These are phyloP conservation scores for Sporothrix sp. DNA, from an alignment of 2,329 filamentous ascomycete species.

Conservation along the genomic window DNA sequence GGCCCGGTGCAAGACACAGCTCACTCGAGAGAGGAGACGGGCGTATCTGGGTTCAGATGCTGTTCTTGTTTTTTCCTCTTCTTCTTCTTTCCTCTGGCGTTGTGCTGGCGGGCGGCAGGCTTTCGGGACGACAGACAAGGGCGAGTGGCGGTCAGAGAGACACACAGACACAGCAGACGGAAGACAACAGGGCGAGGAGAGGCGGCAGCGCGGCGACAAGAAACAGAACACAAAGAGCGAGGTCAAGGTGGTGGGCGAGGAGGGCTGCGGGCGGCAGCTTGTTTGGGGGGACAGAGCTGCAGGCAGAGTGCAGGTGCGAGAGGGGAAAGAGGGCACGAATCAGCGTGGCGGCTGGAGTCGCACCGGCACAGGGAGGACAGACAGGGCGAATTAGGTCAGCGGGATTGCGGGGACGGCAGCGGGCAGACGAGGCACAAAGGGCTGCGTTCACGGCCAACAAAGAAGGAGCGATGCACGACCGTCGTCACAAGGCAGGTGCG, in stretches of 20 bases:
- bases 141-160: background rate
- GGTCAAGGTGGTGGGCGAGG: background rate
- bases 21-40: background rate
- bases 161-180: background rate
- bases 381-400: slow-evolving; percentile 1
- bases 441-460: background rate
- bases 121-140: too few relatives aligned
- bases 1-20: background rate
- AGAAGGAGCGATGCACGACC: background rate
- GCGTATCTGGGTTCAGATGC: background rate
- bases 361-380: slow-evolving; percentile 4
- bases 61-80: too few relatives aligned
- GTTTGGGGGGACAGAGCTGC: too few relatives aligned
- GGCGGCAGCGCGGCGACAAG: too few relatives aligned
- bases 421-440: background rate
- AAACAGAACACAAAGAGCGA: background rate
- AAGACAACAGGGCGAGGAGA: background rate
- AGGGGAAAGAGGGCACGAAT: slow-evolving; percentile 5
- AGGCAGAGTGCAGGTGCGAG: background rate
- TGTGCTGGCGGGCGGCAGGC: too few relatives aligned
- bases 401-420: background rate
- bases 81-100: too few relatives aligned
- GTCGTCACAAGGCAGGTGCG: too few relatives aligned
- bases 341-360: slow-evolving; percentile 3
- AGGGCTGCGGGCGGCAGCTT: too few relatives aligned